phyloP scores from a whole-genome alignment of 2,329 filamentous ascomycete species.

The Zalaria sp. region DNA sequence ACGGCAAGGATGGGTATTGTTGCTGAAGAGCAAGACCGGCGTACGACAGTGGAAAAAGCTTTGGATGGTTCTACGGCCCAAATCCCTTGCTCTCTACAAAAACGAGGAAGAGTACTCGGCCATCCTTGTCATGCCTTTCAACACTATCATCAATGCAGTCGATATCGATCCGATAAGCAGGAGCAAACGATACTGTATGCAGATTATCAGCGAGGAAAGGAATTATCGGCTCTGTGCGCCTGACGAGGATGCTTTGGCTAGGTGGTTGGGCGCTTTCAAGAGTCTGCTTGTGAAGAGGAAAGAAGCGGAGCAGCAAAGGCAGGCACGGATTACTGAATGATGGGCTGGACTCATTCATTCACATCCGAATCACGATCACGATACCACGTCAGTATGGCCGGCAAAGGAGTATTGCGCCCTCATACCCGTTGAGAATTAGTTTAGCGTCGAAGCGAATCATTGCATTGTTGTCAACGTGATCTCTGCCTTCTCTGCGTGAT shows the following conservation, averaged over 20 bases:
- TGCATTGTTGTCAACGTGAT: too few species aligned
- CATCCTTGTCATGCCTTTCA: slow-evolving; percentile 64
- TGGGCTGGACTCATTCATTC: neutral
- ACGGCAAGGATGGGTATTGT: slow-evolving; percentile 81
- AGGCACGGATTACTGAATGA: neutral
- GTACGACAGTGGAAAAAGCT: slow-evolving; percentile 89
- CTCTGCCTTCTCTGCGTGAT: too few species aligned
- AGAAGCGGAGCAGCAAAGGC: slow-evolving; percentile 23
- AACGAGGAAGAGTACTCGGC: slow-evolving; percentile 82
- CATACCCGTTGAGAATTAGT: neutral
- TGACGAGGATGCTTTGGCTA: slow-evolving; percentile 69
- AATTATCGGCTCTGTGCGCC: slow-evolving; percentile 41
- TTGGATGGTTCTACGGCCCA: slow-evolving; percentile 81
- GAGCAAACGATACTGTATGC: slow-evolving; percentile 75
- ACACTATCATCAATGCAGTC: slow-evolving; percentile 73
- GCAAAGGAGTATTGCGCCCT: too few species aligned
- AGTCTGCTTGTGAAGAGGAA: slow-evolving; percentile 62
- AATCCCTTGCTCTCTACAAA: slow-evolving; percentile 82
- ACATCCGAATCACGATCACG: too few species aligned
- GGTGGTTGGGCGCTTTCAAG: slow-evolving; percentile 83
- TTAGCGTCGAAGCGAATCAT: neutral
- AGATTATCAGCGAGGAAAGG: slow-evolving; percentile 84
- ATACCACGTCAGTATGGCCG: too few species aligned
- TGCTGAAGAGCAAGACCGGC: slow-evolving; percentile 68
- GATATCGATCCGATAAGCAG: slow-evolving; percentile 80